These are phyloP conservation scores for Populus hybrid DNA, from an alignment of 441 rosid genomes.

Conservation along the genomic window DNA sequence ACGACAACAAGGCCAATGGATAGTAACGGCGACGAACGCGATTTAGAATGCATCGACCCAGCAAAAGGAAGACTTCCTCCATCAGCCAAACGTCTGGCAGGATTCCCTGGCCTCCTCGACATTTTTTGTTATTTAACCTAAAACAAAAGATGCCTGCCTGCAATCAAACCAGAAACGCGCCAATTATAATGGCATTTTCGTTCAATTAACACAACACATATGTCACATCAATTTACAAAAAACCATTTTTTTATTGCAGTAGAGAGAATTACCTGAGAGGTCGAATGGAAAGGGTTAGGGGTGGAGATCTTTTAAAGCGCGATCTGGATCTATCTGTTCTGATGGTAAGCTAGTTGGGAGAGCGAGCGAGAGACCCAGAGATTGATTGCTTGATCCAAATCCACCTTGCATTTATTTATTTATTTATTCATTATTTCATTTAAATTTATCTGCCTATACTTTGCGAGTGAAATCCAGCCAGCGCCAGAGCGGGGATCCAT, in stretches of 20 bases:
- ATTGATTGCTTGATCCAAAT: neutral
- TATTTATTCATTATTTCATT: neutral
- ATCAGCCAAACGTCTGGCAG: slow-evolving; percentile 47
- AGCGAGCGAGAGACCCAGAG: neutral
- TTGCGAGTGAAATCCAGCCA: neutral
- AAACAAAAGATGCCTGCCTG: neutral
- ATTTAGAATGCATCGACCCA: slow-evolving; percentile 45
- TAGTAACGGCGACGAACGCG: slow-evolving; percentile 55
- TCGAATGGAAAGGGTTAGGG: neutral
- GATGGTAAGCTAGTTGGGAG: neutral
- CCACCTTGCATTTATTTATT: too few relatives aligned
- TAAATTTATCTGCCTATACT: neutral
- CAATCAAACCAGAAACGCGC: neutral
- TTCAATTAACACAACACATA: neutral
- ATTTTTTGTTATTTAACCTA: slow-evolving; percentile 21
- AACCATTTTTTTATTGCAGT: too few relatives aligned
- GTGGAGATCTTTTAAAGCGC: slow-evolving; percentile 4
- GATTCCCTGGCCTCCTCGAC: slow-evolving; percentile 66
- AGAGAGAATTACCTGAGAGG: slow-evolving; percentile 4
- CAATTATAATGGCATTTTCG: neutral
- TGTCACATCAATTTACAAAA: neutral
- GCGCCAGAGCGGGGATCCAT: neutral
- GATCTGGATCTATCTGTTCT: slow-evolving; percentile 26
- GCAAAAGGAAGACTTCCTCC: slow-evolving; percentile 47
- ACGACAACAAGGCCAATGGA: slow-evolving; percentile 44